phyloP scores from a whole-genome alignment of 2,329 filamentous ascomycete genomes.

The Hymenoscyphus occultus region DNA sequence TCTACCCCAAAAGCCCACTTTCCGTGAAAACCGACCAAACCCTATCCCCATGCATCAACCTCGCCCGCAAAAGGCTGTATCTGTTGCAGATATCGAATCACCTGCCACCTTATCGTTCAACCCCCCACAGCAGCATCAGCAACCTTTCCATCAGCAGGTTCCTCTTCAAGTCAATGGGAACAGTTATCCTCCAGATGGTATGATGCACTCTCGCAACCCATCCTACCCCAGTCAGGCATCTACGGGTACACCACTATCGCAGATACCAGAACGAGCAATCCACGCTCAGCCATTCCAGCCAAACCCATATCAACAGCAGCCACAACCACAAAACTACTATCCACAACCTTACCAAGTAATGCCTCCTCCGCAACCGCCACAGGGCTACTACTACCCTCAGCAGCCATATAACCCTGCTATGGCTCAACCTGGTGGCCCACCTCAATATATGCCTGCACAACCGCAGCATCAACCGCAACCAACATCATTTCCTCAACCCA shows the following conservation, averaged over 20 bases:
- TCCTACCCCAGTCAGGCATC: slow-evolving; percentile 70
- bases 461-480: slow-evolving; percentile 33
- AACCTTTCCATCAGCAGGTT: slow-evolving; percentile 94
- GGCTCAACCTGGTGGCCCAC: slow-evolving; percentile 38
- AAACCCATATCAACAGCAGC: slow-evolving; percentile 51
- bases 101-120: slow-evolving; percentile 56
- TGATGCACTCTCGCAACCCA: slow-evolving; percentile 59
- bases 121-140: slow-evolving; percentile 65
- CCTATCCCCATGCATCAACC: slow-evolving; percentile 84
- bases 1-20: slow-evolving; percentile 55
- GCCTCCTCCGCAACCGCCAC: slow-evolving; percentile 53
- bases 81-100: slow-evolving; percentile 87
- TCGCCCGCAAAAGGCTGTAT: slow-evolving; percentile 89
- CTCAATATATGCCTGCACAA: slow-evolving; percentile 31
- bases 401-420: slow-evolving; percentile 44
- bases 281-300: slow-evolving; percentile 90
- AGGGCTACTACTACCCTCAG: slow-evolving; percentile 67
- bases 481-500: slow-evolving; percentile 25
- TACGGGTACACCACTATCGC: slow-evolving; percentile 77
- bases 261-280: slow-evolving; percentile 89
- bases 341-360: slow-evolving; percentile 52
- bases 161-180: slow-evolving; percentile 67
- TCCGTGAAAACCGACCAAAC: slow-evolving; percentile 54
- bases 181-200: slow-evolving; percentile 50
- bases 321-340: slow-evolving; percentile 55